Conservation (phyloP, 2,329 filamentous ascomycete genomes). For the Cordyceps militaris region DNA sequence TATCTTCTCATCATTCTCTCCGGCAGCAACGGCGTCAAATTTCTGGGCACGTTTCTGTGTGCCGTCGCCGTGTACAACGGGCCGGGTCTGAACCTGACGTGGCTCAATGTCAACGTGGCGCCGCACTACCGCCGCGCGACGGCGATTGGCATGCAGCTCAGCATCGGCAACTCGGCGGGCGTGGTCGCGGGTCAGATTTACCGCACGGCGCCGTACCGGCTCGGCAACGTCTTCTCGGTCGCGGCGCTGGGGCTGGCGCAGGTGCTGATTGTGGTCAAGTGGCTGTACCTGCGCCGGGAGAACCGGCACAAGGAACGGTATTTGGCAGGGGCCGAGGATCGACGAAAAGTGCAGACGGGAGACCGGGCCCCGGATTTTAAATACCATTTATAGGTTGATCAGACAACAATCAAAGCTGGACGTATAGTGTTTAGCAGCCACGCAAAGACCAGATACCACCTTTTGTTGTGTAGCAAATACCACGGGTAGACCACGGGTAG, state of each 20-base stretch:
- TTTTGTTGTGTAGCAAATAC: too few relatives aligned
- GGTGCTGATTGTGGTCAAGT: constrained; percentile 31
- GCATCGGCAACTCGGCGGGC: constrained; percentile 39
- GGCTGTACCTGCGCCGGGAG: constrained; percentile 35
- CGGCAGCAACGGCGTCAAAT: constrained; percentile 40
- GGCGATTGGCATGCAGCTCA: constrained; percentile 38
- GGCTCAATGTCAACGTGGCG: constrained; percentile 39
- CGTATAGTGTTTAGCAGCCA: too few relatives aligned
- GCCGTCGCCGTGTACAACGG: constrained; percentile 41
- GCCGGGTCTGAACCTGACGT: constrained; percentile 40
- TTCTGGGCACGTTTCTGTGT: constrained; percentile 42
- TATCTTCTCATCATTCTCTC: constrained; percentile 43
- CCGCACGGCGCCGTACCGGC: constrained; percentile 24
- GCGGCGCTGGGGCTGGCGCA: constrained; percentile 24
- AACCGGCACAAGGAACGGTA: constrained; percentile 33
- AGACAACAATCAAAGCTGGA: too few relatives aligned
- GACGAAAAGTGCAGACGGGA: constrained; percentile 36
- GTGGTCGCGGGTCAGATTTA: constrained; percentile 35
- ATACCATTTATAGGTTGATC: constrained; percentile 35
- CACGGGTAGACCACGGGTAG: too few relatives aligned
- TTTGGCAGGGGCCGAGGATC: constrained; percentile 36
- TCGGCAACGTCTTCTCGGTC: constrained; percentile 24
- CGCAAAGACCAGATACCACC: too few relatives aligned
- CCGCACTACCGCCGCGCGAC: constrained; percentile 40
- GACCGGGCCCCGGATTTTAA: constrained; percentile 41